Percentiles rank a stretch among this genome's conserved stretches.
phyloP scores from a whole-genome alignment of 1,284 basidiomycete species.

The Ustilago vetiveriae region DNA sequence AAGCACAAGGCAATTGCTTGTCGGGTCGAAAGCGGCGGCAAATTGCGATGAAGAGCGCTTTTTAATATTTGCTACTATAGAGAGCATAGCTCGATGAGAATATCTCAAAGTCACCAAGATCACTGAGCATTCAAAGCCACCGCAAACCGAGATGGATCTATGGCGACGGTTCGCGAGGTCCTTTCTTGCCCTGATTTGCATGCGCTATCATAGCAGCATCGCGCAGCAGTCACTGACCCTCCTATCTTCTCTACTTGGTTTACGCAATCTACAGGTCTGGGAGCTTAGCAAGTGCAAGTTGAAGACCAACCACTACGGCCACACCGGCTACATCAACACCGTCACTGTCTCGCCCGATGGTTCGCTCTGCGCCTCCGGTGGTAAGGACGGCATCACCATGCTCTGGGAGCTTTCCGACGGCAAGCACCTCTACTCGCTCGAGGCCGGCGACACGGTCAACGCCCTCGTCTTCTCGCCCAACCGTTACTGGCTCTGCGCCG shows the following conservation, averaged over 20 bases:
- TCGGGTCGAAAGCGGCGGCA: slow-evolving; percentile 1
- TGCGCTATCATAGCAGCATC: too few species aligned
- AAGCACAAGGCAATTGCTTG: slow-evolving; percentile 69
- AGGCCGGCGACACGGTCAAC: slow-evolving; percentile 98
- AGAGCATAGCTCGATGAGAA: slow-evolving; percentile 76
- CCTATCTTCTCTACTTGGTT: not conserved
- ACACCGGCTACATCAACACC: slow-evolving; percentile 99
- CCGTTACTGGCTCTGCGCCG: slow-evolving; percentile 97
- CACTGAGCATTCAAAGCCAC: slow-evolving; percentile 71
- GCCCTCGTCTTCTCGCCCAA: slow-evolving; percentile 96
- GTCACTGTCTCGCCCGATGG: slow-evolving; percentile 98
- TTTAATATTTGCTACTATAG: slow-evolving; percentile 85
- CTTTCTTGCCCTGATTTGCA: too few species aligned
- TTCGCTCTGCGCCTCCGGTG: slow-evolving; percentile 97
- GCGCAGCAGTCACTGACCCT: slow-evolving; percentile 11
- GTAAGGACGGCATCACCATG: slow-evolving; percentile 98
- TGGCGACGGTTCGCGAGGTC: too few species aligned
- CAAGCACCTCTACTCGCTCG: slow-evolving; percentile 99
- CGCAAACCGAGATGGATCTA: too few species aligned
- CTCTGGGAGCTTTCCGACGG: slow-evolving; percentile 99
- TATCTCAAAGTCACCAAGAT: slow-evolving; percentile 78
- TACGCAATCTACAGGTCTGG: slow-evolving; percentile 80
- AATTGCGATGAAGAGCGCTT: slow-evolving; percentile 67
- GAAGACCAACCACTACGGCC: slow-evolving; percentile 99
- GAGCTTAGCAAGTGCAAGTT: slow-evolving; percentile 99